Base-by-base conservation (phyloP, 2,329 filamentous ascomycete species). In the Cercospora zeae-maydis region DNA sequence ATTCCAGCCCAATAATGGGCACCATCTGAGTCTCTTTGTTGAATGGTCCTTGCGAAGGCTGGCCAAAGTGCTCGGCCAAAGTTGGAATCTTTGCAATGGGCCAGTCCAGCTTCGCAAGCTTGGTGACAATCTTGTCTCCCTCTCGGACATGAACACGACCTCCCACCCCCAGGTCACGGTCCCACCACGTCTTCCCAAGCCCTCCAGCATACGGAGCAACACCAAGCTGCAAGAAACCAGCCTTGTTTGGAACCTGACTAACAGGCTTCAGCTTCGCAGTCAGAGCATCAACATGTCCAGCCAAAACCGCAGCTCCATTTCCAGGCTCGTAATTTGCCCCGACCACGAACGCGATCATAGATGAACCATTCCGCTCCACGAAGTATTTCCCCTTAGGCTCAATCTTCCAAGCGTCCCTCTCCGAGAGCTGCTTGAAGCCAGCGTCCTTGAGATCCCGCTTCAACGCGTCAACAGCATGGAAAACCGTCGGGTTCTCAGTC, bases 21-120 rank as follows among this genome's bases (percentile, higher is more conserved):
- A 96, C 92, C 79, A 95, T 92, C 74, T 98, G 88, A 0, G 93
- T 98, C 79, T 99, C 95, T 70, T 84, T 83, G 75, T 99, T 98
- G 78, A 88, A 88, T 0, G 86, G 86, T 0, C 85, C 85, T 54
- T 78, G 74, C 0, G 86, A 79, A 4, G 84, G 88, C 51, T 90
- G 84, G 58, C 95, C 95, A 72, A 99, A 98, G 77, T 99, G 95
- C 62, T 92, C 92, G 27, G 95, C 95, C 16, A 99, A 84, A 0
- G 92, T 96, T 6, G 95, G 92, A 63, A 98, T 90, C 65, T 90
- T 86, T 52, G 95, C 95, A 79, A 99, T 92, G 1, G 95, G 93
- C 91, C 93, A 97, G 75, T 89, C 91, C 56, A 98, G 82, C 80
- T 96, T 96, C 65, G 97, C 93, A 51, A 98, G 83, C 79, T 88